A percentile compares a stretch with the other conserved stretches of the same genome.
Conservation (phyloP, 2,329 filamentous ascomycete genomes). For the Curvularia lunata region DNA sequence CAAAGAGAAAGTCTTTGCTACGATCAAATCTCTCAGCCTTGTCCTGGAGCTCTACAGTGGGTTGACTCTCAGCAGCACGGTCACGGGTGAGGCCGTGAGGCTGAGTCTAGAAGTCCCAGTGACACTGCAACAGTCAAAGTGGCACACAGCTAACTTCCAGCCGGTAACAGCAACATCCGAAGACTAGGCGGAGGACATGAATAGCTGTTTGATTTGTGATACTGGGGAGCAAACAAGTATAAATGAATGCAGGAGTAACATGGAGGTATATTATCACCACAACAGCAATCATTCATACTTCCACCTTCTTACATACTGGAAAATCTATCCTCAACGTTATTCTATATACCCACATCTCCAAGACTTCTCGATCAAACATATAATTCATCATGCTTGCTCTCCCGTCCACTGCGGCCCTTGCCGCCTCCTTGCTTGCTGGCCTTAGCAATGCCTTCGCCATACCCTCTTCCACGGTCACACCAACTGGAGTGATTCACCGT, state of each 20-base stretch:
- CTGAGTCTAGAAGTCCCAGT: constrained; percentile 8
- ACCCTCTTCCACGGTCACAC: constrained; percentile 8
- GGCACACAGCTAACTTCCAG: constrained; percentile 13
- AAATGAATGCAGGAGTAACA: constrained; percentile 18
- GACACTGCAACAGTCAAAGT: constrained; percentile 1
- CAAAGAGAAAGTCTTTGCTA: background rate
- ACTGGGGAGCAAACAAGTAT: constrained; percentile 2
- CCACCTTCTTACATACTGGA: background rate
- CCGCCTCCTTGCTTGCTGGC: constrained; percentile 29
- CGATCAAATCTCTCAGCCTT: background rate
- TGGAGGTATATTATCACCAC: constrained; percentile 27
- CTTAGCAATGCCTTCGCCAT: constrained; percentile 25
- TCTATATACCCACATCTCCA: background rate
- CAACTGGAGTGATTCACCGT: constrained; percentile 38
- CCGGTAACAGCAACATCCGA: constrained; percentile 17
- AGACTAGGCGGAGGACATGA: constrained; percentile 17
- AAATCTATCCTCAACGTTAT: constrained; percentile 3
- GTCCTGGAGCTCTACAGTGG: background rate
- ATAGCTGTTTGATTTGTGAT: constrained; percentile 9
- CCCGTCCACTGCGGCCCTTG: constrained; percentile 29
- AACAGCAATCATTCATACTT: constrained; percentile 8
- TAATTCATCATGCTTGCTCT: constrained; percentile 30
- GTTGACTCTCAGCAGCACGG: background rate
- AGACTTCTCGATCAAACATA: background rate
- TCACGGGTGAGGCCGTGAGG: constrained; percentile 9